A percentile compares a stretch with the other conserved stretches of the same genome.
Evolutionary conservation across 805 yeast genomes (phyloP).

Genomic region (Candida verbasci): DNA sequence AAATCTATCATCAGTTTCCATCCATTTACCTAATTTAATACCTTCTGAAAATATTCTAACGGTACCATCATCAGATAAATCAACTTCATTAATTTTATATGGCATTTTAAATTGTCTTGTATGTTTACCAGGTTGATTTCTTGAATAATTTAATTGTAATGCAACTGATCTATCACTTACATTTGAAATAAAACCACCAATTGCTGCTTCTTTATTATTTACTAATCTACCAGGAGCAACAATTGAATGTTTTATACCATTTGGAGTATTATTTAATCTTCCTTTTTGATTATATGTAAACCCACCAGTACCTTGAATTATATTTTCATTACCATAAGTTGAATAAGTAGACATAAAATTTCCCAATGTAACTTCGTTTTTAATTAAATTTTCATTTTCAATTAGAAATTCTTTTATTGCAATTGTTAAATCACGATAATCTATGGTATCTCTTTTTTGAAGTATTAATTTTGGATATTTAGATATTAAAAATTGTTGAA

Average conservation of each 20-base stretch:
- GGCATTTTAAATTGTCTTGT: constrained; percentile 41
- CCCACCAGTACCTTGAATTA: constrained; percentile 70
- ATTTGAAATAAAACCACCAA: constrained; percentile 41
- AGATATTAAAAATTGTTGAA: constrained; percentile 50
- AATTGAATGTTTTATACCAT: constrained; percentile 54
- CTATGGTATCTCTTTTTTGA: constrained; percentile 14
- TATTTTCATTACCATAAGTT: constrained; percentile 10
- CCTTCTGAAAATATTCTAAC: constrained; percentile 38
- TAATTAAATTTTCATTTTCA: constrained; percentile 16
- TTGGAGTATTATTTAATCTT: constrained; percentile 62
- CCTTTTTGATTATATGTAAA: constrained; percentile 67
- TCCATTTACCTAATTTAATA: constrained; percentile 38
- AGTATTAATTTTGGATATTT: constrained; percentile 40
- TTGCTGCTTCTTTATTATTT: constrained; percentile 47
- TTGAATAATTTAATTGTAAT: constrained; percentile 37
- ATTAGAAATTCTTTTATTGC: constrained; percentile 32
- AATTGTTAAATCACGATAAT: constrained; percentile 13
- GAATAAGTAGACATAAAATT: constrained; percentile 21
- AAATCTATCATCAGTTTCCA: constrained; percentile 18
- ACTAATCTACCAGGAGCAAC: constrained; percentile 69
- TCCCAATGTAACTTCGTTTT: constrained; percentile 16
- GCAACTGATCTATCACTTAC: constrained; percentile 31
- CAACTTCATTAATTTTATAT: constrained; percentile 37
- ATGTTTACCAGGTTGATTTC: constrained; percentile 37
- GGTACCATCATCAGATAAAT: constrained; percentile 31